phyloP scores from a whole-genome alignment of 2,329 filamentous ascomycete species.

The Xylaria sp. region DNA sequence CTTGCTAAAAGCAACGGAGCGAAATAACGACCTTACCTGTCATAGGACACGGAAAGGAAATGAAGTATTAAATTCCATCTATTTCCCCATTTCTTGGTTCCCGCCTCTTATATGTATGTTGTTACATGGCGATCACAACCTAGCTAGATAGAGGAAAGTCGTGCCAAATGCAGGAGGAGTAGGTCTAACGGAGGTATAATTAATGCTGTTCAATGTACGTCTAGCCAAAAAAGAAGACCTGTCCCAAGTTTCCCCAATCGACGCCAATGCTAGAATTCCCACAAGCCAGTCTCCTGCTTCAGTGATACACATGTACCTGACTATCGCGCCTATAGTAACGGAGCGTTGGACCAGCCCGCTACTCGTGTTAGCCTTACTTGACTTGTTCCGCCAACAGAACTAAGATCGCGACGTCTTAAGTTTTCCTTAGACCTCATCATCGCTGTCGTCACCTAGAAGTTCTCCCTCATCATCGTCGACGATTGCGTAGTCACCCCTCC shows the following conservation, averaged over 20 bases:
- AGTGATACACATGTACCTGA: slow-evolving; percentile 8
- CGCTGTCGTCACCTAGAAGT: slow-evolving; percentile 90
- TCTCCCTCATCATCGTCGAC: slow-evolving; percentile 96
- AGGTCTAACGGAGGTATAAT: slow-evolving; percentile 11
- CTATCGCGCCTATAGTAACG: slow-evolving; percentile 9
- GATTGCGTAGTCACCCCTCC: slow-evolving; percentile 85
- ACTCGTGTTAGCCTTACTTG: background rate
- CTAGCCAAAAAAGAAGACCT: slow-evolving; percentile 35
- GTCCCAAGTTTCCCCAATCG: slow-evolving; percentile 28
- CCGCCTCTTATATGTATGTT: background rate
- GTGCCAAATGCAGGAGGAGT: background rate
- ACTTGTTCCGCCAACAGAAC: background rate
- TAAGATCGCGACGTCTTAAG: slow-evolving; percentile 18
- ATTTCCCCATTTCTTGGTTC: background rate
- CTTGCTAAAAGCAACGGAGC: background rate
- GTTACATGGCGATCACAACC: too few species aligned
- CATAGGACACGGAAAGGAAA: background rate
- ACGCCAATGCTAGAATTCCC: slow-evolving; percentile 33
- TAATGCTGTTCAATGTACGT: slow-evolving; percentile 32
- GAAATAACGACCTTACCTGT: background rate
- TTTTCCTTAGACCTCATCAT: slow-evolving; percentile 77
- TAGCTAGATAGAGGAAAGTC: background rate
- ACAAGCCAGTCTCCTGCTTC: slow-evolving; percentile 18
- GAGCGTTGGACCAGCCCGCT: slow-evolving; percentile 4
- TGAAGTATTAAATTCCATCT: background rate